phyloP scores from a whole-genome alignment of 208 protist species.

The Porcisia hertigi region DNA sequence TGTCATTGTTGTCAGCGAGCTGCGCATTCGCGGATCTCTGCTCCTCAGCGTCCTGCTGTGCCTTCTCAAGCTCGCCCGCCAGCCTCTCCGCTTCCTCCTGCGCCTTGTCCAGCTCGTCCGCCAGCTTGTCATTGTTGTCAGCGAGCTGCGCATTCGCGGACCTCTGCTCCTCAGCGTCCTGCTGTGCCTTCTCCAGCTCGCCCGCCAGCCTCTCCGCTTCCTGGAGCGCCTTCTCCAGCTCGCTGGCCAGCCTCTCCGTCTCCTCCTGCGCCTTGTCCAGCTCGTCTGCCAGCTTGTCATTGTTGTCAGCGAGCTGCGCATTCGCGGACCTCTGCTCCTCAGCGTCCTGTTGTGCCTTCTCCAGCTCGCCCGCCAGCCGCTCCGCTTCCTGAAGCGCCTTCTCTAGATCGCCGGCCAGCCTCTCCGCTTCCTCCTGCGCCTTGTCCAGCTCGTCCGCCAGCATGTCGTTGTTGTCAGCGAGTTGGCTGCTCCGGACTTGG shows the following conservation, averaged over 20 bases:
- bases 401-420: background rate
- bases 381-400: background rate
- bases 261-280: background rate
- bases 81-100: constrained; percentile 1
- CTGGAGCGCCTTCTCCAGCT: background rate
- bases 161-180: background rate
- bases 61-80: background rate
- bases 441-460: constrained; percentile 15
- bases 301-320: background rate
- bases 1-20: background rate
- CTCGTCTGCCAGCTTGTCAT: background rate
- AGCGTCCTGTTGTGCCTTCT: background rate
- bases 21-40: background rate
- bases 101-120: background rate
- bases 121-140: constrained; percentile 9
- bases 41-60: background rate
- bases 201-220: background rate
- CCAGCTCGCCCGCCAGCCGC: background rate
- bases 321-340: background rate
- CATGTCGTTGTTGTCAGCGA: constrained; percentile 17
- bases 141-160: background rate
- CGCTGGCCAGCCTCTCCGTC: constrained; percentile 13
- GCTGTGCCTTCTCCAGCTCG: background rate
- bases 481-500: background rate
- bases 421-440: background rate